phyloP scores from a whole-genome alignment of 345 rosid genomes.

The Arabidopsis arenosa region DNA sequence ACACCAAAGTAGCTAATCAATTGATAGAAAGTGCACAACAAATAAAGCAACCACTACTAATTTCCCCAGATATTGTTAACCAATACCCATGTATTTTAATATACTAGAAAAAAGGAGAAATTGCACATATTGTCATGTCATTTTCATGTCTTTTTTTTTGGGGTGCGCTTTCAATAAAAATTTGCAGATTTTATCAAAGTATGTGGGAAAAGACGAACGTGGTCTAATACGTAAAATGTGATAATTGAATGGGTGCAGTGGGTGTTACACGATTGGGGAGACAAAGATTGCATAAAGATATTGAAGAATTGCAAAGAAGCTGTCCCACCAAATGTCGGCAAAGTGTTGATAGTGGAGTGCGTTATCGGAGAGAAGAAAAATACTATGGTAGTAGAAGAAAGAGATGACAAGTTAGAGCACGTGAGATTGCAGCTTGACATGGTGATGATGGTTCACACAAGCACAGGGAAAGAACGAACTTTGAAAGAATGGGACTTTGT shows the following conservation, averaged over 20 bases:
- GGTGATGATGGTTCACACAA: slow-evolving; percentile 73
- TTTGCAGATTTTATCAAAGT: too few species aligned
- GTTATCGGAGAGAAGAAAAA: slow-evolving; percentile 50
- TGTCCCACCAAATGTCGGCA: slow-evolving; percentile 51
- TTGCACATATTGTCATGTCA: too few species aligned
- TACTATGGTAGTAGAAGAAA: slow-evolving; percentile 21
- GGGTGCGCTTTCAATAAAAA: too few species aligned
- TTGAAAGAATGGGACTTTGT: slow-evolving; percentile 65
- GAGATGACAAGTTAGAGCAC: slow-evolving; percentile 44
- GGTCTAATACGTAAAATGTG: not conserved
- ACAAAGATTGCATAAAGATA: slow-evolving; percentile 65
- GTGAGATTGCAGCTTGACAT: slow-evolving; percentile 67
- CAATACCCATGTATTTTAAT: too few species aligned
- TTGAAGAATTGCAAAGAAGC: slow-evolving; percentile 72
- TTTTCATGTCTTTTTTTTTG: too few species aligned
- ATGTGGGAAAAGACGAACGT: too few species aligned
- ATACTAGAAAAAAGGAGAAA: too few species aligned
- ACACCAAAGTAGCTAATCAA: not conserved
- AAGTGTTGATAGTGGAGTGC: slow-evolving; percentile 64
- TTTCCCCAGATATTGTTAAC: too few species aligned
- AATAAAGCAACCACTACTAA: slow-evolving; percentile 9
- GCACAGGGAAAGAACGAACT: slow-evolving; percentile 68
- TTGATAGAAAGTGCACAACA: not conserved
- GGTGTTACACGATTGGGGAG: slow-evolving; percentile 78
- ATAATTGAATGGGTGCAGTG: slow-evolving; percentile 44